Base-by-base conservation (phyloP, 1,284 basidiomycete genomes). In the Agaricales sp. region DNA sequence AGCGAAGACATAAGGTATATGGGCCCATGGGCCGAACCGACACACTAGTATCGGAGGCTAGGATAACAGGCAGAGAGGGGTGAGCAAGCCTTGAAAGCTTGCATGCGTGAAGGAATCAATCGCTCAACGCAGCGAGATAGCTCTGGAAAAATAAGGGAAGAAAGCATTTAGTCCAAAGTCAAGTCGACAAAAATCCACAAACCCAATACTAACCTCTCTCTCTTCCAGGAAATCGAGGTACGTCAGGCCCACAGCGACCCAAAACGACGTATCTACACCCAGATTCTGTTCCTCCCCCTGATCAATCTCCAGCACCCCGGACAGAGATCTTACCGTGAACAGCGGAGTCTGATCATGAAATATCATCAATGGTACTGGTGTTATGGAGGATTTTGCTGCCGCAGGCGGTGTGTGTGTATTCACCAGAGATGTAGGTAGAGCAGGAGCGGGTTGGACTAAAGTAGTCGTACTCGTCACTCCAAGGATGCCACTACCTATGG, bases 191-290 rank as follows among this genome's bases (percentile, higher is more conserved):
- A 18, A 4, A 23, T 21, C 39, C 24, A 50, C 23, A 26, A 14
- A 20, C 39, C 4, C 6, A 18, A 16, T 37, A 64, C 79, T 55
- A 52, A 84, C 87, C 68, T 87, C 86, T 57, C 82, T 70, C 53
- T 89, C 86, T 55, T 77, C 75, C 55, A 88, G 58, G 59, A 85
- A 88, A 52, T 85, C 85, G 16, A 85, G 63, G 60, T 87, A 90
- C 1, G 82, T 80, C 57, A 88, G 61, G 0, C 78, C 80, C 41
- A 86, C 68, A 1, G 83, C 75, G 41, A 88, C 67, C 79, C 85
- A 90, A 59, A 90, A 89, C 51, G 78, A 79, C 13, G 75, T 73
- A 45, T 87, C 83, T 25, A 89, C 75, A 12, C 86, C 87, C 22
- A 87, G 58, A 26, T 71, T 61, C n/a, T 67, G 63, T 49, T 78